Evolutionary conservation across 2,329 filamentous ascomycete genomes (phyloP).

Genomic region (Xylaria sp.): DNA sequence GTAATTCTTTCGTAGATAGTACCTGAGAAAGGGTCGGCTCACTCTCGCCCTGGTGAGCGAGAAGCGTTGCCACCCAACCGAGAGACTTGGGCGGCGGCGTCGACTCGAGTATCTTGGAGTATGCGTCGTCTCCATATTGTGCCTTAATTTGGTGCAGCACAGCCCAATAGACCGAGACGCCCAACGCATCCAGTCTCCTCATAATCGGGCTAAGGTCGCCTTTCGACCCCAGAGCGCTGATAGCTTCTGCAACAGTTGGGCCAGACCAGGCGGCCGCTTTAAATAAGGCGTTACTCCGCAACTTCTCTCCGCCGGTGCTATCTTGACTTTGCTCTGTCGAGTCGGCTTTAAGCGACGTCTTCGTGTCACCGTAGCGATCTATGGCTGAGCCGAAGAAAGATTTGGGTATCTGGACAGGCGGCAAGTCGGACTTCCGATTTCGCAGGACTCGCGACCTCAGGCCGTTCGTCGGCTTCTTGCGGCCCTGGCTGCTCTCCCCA

Average conservation of each 20-base stretch:
- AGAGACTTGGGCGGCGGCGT: constrained; percentile 5
- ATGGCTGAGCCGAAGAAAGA: constrained; percentile 67
- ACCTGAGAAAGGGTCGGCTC: background rate
- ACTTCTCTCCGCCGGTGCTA: background rate
- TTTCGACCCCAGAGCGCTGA: constrained; percentile 19
- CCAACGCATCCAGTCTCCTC: constrained; percentile 22
- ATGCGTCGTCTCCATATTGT: constrained; percentile 1
- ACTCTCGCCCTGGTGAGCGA: background rate
- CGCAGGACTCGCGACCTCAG: constrained; percentile 41
- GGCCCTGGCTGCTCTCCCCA: constrained; percentile 40
- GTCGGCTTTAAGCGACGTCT: constrained; percentile 17
- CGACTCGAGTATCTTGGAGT: constrained; percentile 7
- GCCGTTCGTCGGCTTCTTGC: constrained; percentile 41
- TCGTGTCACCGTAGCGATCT: constrained; percentile 46
- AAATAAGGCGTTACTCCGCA: constrained; percentile 1
- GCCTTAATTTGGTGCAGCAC: constrained; percentile 12
- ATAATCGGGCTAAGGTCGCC: constrained; percentile 10
- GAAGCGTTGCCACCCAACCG: constrained; percentile 11
- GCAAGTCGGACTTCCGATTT: constrained; percentile 53
- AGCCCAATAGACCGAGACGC: constrained; percentile 20
- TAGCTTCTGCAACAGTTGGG: constrained; percentile 22
- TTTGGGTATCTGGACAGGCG: constrained; percentile 64
- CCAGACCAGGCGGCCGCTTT: constrained; percentile 33
- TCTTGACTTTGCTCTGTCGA: constrained; percentile 28
- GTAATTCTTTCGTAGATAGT: constrained; percentile 16